phyloP scores from a whole-genome alignment of 306 rosid genomes.

The Purshia tridentata region DNA sequence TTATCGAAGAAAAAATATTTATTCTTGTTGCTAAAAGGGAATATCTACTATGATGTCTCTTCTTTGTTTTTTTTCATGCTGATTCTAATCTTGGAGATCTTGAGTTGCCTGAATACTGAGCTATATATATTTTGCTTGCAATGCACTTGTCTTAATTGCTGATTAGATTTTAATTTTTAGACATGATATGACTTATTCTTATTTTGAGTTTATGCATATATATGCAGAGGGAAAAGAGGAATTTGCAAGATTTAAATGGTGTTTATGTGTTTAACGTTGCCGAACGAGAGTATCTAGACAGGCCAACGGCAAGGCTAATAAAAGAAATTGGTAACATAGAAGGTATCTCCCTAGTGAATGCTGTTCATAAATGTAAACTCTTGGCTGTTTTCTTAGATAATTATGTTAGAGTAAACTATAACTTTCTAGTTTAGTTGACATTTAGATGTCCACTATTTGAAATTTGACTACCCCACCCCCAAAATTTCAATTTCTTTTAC shows the following conservation, averaged over 20 bases:
- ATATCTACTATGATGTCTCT: background rate
- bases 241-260: conserved; percentile 71
- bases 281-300: conserved; percentile 77
- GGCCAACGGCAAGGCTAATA: conserved; percentile 85
- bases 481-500: too few relatives aligned
- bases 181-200: background rate
- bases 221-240: conserved; percentile 76
- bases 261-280: conserved; percentile 69
- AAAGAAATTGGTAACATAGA: conserved; percentile 63
- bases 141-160: background rate
- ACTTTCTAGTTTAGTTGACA: background rate
- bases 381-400: background rate
- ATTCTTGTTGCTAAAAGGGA: background rate
- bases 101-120: background rate
- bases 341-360: conserved; percentile 42
- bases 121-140: background rate
- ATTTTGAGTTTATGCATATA: background rate
- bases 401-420: background rate
- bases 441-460: background rate
- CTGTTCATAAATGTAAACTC: background rate
- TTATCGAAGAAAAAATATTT: background rate
- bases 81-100: background rate
- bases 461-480: background rate
- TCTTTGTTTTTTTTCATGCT: background rate
- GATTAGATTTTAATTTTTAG: background rate